phyloP scores from a whole-genome alignment of 106 monocot genomes.

The Dendrobium huoshanense region DNA sequence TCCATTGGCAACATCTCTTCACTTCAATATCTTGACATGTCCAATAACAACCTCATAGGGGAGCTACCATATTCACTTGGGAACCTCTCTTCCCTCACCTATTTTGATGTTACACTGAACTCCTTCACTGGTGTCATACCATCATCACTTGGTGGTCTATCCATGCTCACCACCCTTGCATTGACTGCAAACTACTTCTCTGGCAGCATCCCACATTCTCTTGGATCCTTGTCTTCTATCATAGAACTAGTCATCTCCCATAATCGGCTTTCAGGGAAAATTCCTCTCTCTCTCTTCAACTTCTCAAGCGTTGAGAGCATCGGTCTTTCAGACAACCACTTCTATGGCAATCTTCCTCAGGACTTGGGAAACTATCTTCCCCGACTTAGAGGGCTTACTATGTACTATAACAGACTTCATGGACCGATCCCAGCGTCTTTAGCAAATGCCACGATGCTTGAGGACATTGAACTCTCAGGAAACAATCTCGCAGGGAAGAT shows the following conservation, averaged over 20 bases:
- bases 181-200: constrained; percentile 9
- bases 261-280: constrained; percentile 10
- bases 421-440: constrained; percentile 20
- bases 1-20: neutral
- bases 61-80: constrained; percentile 6
- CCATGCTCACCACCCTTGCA: neutral
- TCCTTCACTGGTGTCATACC: constrained; percentile 13
- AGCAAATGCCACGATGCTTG: constrained; percentile 13
- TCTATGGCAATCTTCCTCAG: constrained; percentile 19
- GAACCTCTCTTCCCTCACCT: constrained; percentile 20
- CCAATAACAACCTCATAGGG: neutral
- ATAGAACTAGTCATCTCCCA: neutral
- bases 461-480: neutral
- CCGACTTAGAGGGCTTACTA: neutral
- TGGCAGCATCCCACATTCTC: constrained; percentile 1
- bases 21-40: neutral
- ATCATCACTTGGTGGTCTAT: constrained; percentile 4
- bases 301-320: neutral
- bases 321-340: constrained; percentile 13
- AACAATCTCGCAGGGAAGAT: constrained; percentile 31
- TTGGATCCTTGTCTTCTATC: neutral
- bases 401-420: constrained; percentile 21
- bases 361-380: constrained; percentile 1
- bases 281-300: constrained; percentile 12
- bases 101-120: constrained; percentile 13